Evolutionary conservation across 2,329 filamentous ascomycete genomes (phyloP).

Genomic region (Nemania diffusa): DNA sequence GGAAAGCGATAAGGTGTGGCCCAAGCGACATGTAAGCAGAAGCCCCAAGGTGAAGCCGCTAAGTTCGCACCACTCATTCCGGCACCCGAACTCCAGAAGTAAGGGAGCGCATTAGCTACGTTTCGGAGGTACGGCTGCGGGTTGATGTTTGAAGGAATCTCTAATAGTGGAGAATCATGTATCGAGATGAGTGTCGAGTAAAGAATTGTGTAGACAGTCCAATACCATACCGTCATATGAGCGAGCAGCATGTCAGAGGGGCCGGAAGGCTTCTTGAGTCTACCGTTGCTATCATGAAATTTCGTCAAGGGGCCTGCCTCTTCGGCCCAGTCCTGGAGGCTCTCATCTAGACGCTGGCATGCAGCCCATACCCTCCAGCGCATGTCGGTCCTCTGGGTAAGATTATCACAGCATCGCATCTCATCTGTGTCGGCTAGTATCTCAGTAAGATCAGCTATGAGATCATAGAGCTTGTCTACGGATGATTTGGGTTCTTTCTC

Average conservation of each 20-base stretch:
- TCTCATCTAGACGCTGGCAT: slow-evolving; percentile 25
- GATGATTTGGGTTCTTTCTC: slow-evolving; percentile 43
- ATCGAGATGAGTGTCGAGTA: slow-evolving; percentile 32
- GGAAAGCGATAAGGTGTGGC: slow-evolving; percentile 13
- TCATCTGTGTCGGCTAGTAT: slow-evolving; percentile 48
- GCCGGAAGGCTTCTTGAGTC: neutral
- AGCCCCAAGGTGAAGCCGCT: slow-evolving; percentile 29
- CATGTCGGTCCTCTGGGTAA: neutral
- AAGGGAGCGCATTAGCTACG: slow-evolving; percentile 33
- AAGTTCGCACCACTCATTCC: slow-evolving; percentile 31
- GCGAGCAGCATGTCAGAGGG: slow-evolving; percentile 29
- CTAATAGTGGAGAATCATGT: slow-evolving; percentile 8
- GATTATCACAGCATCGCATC: slow-evolving; percentile 37
- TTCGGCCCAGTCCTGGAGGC: slow-evolving; percentile 30
- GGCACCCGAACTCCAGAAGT: slow-evolving; percentile 32
- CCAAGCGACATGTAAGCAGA: slow-evolving; percentile 27
- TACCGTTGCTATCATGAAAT: slow-evolving; percentile 27
- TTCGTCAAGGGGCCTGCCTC: slow-evolving; percentile 21
- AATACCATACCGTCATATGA: slow-evolving; percentile 36
- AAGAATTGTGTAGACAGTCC: slow-evolving; percentile 27
- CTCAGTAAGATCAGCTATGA: slow-evolving; percentile 44
- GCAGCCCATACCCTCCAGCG: slow-evolving; percentile 3
- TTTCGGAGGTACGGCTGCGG: slow-evolving; percentile 27
- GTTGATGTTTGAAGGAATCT: slow-evolving; percentile 18
- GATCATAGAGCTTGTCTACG: slow-evolving; percentile 43